Conservation (phyloP, 805 yeast genomes). For the Pichia phayaonensis region DNA sequence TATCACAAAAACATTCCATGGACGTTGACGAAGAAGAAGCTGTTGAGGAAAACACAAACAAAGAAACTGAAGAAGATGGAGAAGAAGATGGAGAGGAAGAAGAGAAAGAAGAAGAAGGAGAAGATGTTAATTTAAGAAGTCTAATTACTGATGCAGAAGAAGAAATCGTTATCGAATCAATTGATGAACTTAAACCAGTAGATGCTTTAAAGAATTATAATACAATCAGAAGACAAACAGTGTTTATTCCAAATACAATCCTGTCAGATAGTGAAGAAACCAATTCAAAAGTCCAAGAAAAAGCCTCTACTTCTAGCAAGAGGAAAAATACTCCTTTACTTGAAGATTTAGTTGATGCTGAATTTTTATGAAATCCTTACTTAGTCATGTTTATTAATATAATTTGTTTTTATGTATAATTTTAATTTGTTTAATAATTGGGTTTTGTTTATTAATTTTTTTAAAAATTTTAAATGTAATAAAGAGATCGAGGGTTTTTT, state of each 20-base stretch:
- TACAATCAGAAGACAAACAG: slow-evolving; percentile 21
- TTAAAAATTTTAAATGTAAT: no score
- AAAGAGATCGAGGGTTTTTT: no score
- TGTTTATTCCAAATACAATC: slow-evolving; percentile 15
- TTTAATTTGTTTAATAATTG: no score
- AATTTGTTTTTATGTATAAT: no score
- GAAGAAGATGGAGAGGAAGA: not conserved
- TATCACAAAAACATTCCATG: not conserved
- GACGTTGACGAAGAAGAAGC: not conserved
- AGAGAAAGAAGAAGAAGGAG: slow-evolving; percentile 1
- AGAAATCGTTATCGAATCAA: not conserved
- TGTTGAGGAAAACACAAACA: not conserved
- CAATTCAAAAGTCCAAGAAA: not conserved
- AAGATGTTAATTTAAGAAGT: not conserved
- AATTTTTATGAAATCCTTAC: slow-evolving; percentile 11
- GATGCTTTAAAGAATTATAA: slow-evolving; percentile 20
- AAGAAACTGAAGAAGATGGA: not conserved
- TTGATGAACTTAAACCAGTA: not conserved
- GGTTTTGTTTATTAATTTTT: no score
- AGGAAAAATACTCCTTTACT: slow-evolving; percentile 12
- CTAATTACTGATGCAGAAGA: not conserved
- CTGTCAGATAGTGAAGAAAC: slow-evolving; percentile 5
- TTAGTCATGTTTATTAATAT: not conserved
- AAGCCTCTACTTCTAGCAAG: slow-evolving; percentile 1
- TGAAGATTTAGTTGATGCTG: slow-evolving; percentile 19